phyloP scores from a whole-genome alignment of 2,329 filamentous ascomycete species.

The Penicillium fuscoglaucum region DNA sequence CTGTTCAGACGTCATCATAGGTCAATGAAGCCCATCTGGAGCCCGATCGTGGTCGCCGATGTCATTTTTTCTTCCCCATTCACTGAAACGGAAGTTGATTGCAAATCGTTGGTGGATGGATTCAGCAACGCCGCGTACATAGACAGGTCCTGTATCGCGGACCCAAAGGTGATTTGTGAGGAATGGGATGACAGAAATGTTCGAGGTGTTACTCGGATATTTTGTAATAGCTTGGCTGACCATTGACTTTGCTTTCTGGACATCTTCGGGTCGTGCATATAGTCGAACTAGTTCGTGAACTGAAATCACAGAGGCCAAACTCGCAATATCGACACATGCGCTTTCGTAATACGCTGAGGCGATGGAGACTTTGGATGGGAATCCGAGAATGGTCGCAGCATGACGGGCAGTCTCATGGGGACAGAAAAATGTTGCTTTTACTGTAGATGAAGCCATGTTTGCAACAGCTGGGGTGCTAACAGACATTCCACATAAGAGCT shows the following conservation, averaged over 20 bases:
- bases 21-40: slow-evolving; percentile 13
- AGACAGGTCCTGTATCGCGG: slow-evolving; percentile 23
- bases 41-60: slow-evolving; percentile 16
- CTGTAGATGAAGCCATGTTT: neutral
- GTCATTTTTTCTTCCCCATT: slow-evolving; percentile 24
- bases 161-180: slow-evolving; percentile 24
- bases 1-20: slow-evolving; percentile 12
- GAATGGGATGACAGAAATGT: slow-evolving; percentile 18
- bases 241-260: slow-evolving; percentile 14
- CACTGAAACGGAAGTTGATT: slow-evolving; percentile 21
- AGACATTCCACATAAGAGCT: neutral
- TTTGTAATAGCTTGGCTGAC: slow-evolving; percentile 4
- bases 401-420: slow-evolving; percentile 21
- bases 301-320: slow-evolving; percentile 24
- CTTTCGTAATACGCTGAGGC: slow-evolving; percentile 18
- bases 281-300: slow-evolving; percentile 32
- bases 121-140: slow-evolving; percentile 15
- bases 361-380: slow-evolving; percentile 24
- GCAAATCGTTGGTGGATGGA: slow-evolving; percentile 11
- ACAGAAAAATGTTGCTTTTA: slow-evolving; percentile 7
- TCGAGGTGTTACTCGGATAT: slow-evolving; percentile 9
- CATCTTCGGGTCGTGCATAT: slow-evolving; percentile 25
- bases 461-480: neutral
- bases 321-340: slow-evolving; percentile 26
- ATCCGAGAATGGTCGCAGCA: slow-evolving; percentile 26